Evolutionary conservation across 2,329 filamentous ascomycete genomes (phyloP), one percentile per base, ranked within the genome.

Genomic region (Ceratocystiopsis minuta): DNA sequence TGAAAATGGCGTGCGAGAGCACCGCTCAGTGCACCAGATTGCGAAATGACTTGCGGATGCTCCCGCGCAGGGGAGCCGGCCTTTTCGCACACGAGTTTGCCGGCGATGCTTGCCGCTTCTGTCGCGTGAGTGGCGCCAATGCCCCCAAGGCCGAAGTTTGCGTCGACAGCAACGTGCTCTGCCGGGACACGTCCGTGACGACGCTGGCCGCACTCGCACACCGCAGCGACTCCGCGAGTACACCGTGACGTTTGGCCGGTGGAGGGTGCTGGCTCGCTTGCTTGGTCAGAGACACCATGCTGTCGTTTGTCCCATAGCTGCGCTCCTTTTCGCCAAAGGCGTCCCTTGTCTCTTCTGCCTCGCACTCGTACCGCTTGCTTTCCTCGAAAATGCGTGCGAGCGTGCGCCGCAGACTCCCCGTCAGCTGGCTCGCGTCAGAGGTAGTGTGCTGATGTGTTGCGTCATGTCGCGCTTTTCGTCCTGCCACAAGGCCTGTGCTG

Each of bases 51-150:
- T 38, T 38, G 13, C 32, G 41, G 15, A 37, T 14, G 17, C 42
- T 35, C 17, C n/a, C 16, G 12, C 43, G 43, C 9, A 42, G 43
- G 13, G 42, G 24, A 28, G 11, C 24, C 4, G 24, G 24, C 24
- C 24, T 6, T 10, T 28, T 28, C 24, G 24, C 24, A 35, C 13
- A 39, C 17, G 12, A 40, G 35, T 9, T 36, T 33, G 28, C 3
- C 34, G 16, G 15, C 32, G 32, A 33, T 15, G 13, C 32, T 6
- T 33, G 17, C 32, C 35, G 6, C 9, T 12, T 36, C 24, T 33
- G 37, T 9, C 10, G 37, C 17, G 42, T 18, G 43, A 33, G 16
- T 34, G 34, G 52, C 52, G 11, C 53, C 55, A 13, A 60, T 58
- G 24, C 55, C 56, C 38, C 16, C 18, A 24, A 31, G 3, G 31